These are phyloP conservation scores for Novymonas esmeraldas DNA, from an alignment of 208 protist species.

Conservation along the genomic window DNA sequence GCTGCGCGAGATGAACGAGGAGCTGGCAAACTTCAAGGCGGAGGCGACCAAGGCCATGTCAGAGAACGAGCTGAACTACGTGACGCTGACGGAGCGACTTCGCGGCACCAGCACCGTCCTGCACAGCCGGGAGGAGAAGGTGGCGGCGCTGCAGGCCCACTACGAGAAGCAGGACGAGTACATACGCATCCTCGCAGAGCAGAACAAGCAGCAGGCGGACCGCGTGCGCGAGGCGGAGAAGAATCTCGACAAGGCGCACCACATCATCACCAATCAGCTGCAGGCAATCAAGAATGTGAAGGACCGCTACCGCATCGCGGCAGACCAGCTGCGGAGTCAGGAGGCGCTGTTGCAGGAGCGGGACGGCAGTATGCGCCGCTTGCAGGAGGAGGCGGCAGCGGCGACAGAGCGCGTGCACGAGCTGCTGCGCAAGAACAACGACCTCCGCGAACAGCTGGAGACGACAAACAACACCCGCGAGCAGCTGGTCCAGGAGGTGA, in stretches of 20 bases:
- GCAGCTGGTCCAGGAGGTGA: constrained; percentile 69
- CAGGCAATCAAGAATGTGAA: constrained; percentile 68
- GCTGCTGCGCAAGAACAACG: constrained; percentile 54
- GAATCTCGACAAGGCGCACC: constrained; percentile 76
- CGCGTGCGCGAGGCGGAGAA: constrained; percentile 40
- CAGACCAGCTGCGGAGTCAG: constrained; percentile 62
- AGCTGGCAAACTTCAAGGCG: constrained; percentile 62
- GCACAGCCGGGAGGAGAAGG: constrained; percentile 66
- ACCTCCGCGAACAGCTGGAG: constrained; percentile 71
- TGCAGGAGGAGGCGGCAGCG: constrained; percentile 52
- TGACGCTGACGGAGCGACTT: constrained; percentile 73
- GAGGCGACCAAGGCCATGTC: constrained; percentile 65
- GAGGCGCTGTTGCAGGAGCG: constrained; percentile 63
- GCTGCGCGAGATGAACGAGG: constrained; percentile 60
- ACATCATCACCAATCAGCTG: constrained; percentile 88
- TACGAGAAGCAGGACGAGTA: constrained; percentile 81
- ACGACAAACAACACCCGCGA: constrained; percentile 67
- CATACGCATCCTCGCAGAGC: constrained; percentile 67
- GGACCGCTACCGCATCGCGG: constrained; percentile 57
- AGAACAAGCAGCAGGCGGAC: constrained; percentile 70
- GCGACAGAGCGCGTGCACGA: constrained; percentile 38
- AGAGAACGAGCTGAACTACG: constrained; percentile 81
- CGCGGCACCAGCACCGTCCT: constrained; percentile 44
- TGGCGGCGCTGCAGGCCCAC: constrained; percentile 62
- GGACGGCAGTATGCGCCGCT: constrained; percentile 33